Conservation (phyloP, 2,329 filamentous ascomycete species). For the Lachnellula cervina region DNA sequence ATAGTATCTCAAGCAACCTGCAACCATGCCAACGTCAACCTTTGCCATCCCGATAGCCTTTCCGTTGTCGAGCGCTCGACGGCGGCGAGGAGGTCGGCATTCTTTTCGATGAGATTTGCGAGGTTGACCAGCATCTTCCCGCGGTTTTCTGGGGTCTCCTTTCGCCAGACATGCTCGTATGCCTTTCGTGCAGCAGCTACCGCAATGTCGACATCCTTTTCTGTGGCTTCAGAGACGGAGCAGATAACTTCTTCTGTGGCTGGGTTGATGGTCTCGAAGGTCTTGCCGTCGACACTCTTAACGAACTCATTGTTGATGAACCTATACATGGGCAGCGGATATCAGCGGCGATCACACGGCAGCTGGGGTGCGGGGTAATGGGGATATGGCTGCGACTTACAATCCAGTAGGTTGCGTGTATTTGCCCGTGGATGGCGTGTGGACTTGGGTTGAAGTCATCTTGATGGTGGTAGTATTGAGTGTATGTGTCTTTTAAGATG, state of each 20-base stretch:
- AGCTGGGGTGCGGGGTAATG: constrained; percentile 15
- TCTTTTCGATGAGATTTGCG: constrained; percentile 74
- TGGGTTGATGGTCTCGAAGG: constrained; percentile 90
- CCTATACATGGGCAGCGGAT: constrained; percentile 14
- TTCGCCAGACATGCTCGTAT: constrained; percentile 68
- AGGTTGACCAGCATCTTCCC: constrained; percentile 68
- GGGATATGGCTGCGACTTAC: constrained; percentile 35
- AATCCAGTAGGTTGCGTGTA: constrained; percentile 33
- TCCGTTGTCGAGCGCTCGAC: constrained; percentile 86
- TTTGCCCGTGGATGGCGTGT: constrained; percentile 31
- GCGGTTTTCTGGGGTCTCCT: constrained; percentile 65
- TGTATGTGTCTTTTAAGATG: background rate
- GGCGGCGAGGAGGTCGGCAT: constrained; percentile 69
- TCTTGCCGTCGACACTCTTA: constrained; percentile 77
- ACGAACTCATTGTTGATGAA: constrained; percentile 92
- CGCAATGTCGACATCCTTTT: constrained; percentile 79
- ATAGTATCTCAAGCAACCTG: constrained; percentile 76
- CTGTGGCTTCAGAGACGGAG: constrained; percentile 77
- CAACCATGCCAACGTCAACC: constrained; percentile 65
- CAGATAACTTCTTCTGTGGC: constrained; percentile 77
- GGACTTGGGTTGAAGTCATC: constrained; percentile 27
- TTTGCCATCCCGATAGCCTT: constrained; percentile 74
- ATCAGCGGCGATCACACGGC: background rate
- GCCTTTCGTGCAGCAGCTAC: constrained; percentile 82
- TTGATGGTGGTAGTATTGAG: constrained; percentile 3